These are phyloP conservation scores for Centella asiatica DNA, from an alignment of 129 eudicot species.

Conservation along the genomic window DNA sequence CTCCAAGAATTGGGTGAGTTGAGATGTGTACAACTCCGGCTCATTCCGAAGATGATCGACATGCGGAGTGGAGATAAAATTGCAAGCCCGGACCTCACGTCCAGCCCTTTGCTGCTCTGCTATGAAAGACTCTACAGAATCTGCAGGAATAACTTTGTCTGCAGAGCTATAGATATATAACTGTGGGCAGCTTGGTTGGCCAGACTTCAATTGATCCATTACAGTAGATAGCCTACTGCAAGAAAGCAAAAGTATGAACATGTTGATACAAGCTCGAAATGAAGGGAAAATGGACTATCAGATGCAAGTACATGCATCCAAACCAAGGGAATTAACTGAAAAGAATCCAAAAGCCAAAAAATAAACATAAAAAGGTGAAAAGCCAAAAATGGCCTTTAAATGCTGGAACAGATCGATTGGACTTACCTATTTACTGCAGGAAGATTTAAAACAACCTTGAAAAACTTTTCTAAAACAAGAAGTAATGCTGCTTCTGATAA, in stretches of 20 bases:
- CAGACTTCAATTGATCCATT: slow-evolving; percentile 45
- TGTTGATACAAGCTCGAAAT: not conserved
- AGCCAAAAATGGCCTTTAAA: no score
- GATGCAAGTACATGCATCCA: not conserved
- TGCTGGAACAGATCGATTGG: not conserved
- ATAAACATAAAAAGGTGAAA: not conserved
- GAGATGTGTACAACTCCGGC: slow-evolving; percentile 77
- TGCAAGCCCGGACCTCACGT: slow-evolving; percentile 81
- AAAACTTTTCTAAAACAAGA: slow-evolving; percentile 62
- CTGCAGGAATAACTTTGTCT: slow-evolving; percentile 77
- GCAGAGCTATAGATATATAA: slow-evolving; percentile 92
- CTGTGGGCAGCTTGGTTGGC: slow-evolving; percentile 91
- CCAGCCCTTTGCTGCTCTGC: slow-evolving; percentile 62
- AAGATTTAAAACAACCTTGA: slow-evolving; percentile 63
- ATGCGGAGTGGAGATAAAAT: slow-evolving; percentile 86
- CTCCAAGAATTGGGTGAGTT: slow-evolving; percentile 75
- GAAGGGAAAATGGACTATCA: not conserved
- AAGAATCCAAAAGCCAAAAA: not conserved
- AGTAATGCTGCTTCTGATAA: slow-evolving; percentile 76
- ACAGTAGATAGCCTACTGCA: slow-evolving; percentile 88
- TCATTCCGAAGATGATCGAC: slow-evolving; percentile 93
- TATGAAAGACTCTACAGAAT: slow-evolving; percentile 75
- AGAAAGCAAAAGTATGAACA: not conserved
- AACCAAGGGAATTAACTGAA: no score
- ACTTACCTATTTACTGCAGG: slow-evolving; percentile 68